Evolutionary conservation across 805 yeast species (phyloP).

Genomic region (Pichia scutulata): DNA sequence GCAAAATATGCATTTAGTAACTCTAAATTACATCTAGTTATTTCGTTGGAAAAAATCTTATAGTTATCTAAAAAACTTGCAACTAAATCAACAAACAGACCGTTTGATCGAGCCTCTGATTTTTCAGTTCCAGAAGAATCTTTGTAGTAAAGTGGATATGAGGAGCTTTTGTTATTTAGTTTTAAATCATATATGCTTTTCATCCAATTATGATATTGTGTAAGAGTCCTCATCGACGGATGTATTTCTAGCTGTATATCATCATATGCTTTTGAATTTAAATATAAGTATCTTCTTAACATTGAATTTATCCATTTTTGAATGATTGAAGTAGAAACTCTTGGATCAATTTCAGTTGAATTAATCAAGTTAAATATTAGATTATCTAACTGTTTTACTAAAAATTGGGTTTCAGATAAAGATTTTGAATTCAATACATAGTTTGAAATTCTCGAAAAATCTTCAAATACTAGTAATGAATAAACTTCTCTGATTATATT

Average conservation of each 20-base stretch:
- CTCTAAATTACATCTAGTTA: neutral
- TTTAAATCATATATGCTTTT: neutral
- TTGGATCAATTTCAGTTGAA: neutral
- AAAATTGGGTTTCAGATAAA: neutral
- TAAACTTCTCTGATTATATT: neutral
- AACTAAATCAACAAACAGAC: neutral
- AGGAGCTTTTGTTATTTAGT: neutral
- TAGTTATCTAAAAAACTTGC: neutral
- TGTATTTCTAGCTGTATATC: neutral
- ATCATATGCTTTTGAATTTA: neutral
- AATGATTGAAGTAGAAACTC: neutral
- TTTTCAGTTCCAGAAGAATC: no score
- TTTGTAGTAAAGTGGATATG: neutral
- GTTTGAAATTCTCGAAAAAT: constrained; percentile 1
- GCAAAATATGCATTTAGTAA: neutral
- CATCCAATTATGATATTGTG: neutral
- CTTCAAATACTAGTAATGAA: neutral
- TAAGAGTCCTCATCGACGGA: neutral
- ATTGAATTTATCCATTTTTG: constrained; percentile 1
- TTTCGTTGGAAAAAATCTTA: neutral
- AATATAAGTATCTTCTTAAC: neutral
- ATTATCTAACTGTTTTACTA: constrained; percentile 8
- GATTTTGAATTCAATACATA: neutral
- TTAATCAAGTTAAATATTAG: neutral
- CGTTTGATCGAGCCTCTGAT: neutral